Evolutionary conservation across 1,284 basidiomycete genomes (phyloP), one percentile per base, ranked within the genome.

Genomic region (Malassezia sp.): DNA sequence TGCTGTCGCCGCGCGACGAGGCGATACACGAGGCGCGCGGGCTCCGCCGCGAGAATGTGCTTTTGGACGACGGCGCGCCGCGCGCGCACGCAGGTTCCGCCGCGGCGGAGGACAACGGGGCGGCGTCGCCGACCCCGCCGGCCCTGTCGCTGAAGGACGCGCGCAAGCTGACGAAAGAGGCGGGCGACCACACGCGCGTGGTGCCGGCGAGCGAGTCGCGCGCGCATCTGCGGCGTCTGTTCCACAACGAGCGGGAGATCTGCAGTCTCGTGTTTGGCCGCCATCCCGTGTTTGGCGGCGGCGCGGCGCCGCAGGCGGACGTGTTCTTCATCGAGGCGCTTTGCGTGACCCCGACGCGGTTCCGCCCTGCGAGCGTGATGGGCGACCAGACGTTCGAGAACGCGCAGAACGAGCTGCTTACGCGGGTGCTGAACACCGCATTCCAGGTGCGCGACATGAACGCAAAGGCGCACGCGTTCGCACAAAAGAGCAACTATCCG

Each of bases 311-410:
- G 21, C 85, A 82, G 33, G 84, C 88, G 36, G 90, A 93, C 69
- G 88, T 95, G 78, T 97, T 97, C 73, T 99, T 99, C 76, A 76
- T 97, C 75, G 85, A 91, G 29, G 88, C 85, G 43, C 71, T 99
- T 24, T 80, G 87, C 23, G 84, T 97, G 27, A 79, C 90, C 18
- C 93, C 93, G 18, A 93, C 88, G 7, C 84, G 91, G 33, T 99
- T 96, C 76, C 81, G 93, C 34, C 93, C 93, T 1, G 85, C 93
- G 2, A 80, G 86, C 12, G 84, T 82, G 65, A 81, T 97, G 83
- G 86, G 83, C 42, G 93, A 93, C 55, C 82, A 80, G 52, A 76
- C 91, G 1, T 95, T 96, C 66, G 93, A 99, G 70, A 90, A 96
- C 72, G 80, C 89, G 1, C 91, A 97, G 64, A 99, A 97, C 71